Base-by-base conservation (phyloP, 2,329 filamentous ascomycete species). In the Leptographium lundbergii region DNA sequence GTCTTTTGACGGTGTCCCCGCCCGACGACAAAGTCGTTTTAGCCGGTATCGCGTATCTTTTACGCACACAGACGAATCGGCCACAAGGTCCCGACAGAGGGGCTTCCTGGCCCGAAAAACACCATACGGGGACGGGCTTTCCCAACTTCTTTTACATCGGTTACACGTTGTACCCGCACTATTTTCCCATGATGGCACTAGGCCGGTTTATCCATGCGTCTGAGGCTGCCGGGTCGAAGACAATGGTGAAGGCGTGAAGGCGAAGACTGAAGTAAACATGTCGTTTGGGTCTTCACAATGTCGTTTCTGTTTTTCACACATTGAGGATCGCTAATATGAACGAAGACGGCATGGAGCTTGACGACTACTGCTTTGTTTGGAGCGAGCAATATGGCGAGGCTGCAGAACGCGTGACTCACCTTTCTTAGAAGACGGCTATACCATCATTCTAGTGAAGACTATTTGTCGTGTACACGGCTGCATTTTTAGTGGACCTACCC, bases 1-100 rank as follows among this genome's bases (percentile, higher is more conserved):
- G 61, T 0, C 39, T 71, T 32, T 48, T 70, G 36, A 29, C 65
- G 4, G 52, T 32, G 32, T 34, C 19, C 27, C 36, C 24, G 9
- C 25, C 50, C 22, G 27, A 54, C 36, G 29, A 52, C 36, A 1
- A 47, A 9, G 24, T 27, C 27, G 36, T 54, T 10, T n/a, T 58
- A 5, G 39, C 57, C 3, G 57, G 57, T 10, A 25, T 58, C 19
- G 5, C 6, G 9, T 54, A 55, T 27, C 57, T 57, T 4, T 7
- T 57, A 6, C 32, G 24, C 36, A 48, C n/a, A 11, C 47, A 58
- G 29, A 52, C 51, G 22, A 54, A 62, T 45, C 50, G 45, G 34
- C 6, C 56, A 29, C 54, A 47, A 17, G 10, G 27, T 45, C 25
- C 14, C 19, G 25, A 55, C 27, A 36, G 52, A 55, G 32, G 58